Conservation (phyloP, 345 rosid genomes). For the Brassica nigra region DNA sequence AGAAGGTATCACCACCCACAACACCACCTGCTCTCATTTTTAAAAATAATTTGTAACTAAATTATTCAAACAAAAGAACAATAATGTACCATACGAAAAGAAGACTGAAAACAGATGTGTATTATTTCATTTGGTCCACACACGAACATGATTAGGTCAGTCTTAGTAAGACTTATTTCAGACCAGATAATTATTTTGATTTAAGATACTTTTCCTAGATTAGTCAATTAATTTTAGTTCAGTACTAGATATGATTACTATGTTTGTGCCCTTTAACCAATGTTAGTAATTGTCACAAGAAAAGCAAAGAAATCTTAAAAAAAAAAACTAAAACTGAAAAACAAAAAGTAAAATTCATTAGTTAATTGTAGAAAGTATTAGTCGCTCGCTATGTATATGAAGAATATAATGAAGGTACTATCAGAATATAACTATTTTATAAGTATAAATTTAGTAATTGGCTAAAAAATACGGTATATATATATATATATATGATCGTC, state of each 20-base stretch:
- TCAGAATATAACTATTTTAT: not conserved
- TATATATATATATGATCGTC: not conserved
- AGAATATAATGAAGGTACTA: not conserved
- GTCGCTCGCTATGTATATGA: not conserved
- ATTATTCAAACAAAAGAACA: constrained; percentile 28
- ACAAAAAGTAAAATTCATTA: not conserved
- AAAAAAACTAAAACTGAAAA: not conserved
- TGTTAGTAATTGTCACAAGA: constrained; percentile 8
- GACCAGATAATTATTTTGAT: constrained; percentile 23
- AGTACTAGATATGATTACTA: constrained; percentile 33
- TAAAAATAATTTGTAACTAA: not conserved
- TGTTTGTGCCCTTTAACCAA: constrained; percentile 16
- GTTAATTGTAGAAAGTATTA: not conserved
- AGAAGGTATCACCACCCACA: constrained; percentile 78
- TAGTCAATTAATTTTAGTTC: constrained; percentile 1
- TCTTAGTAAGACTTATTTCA: constrained; percentile 12
- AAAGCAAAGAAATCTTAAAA: not conserved
- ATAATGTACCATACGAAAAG: constrained; percentile 29
- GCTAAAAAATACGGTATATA: not conserved
- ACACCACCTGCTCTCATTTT: constrained; percentile 56
- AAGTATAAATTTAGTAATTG: not conserved
- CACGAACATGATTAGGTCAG: constrained; percentile 34
- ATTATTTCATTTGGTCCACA: constrained; percentile 36
- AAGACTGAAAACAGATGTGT: constrained; percentile 24
- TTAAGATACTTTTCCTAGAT: not conserved